These are phyloP conservation scores for Gossypium australe DNA, from an alignment of 345 rosid genomes.

Conservation along the genomic window DNA sequence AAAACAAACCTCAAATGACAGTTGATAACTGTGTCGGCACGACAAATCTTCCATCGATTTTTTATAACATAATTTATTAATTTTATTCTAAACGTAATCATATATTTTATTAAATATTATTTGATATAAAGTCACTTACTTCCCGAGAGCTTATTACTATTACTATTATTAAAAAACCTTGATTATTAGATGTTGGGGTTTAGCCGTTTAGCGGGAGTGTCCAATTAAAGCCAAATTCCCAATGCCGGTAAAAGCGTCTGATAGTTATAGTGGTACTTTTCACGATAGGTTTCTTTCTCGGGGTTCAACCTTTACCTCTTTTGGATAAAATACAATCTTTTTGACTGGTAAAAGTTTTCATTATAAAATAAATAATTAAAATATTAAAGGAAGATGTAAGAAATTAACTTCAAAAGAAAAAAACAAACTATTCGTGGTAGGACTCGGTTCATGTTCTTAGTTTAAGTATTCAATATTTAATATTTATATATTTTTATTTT, in stretches of 20 bases:
- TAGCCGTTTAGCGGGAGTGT: neutral
- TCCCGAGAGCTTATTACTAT: neutral
- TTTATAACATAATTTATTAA: neutral
- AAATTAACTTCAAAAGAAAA: too few relatives aligned
- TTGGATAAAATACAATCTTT: too few relatives aligned
- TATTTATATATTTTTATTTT: too few relatives aligned
- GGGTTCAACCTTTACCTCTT: neutral
- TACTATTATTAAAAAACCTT: neutral
- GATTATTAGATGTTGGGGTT: neutral
- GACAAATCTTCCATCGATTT: neutral
- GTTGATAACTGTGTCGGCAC: neutral
- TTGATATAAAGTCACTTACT: neutral
- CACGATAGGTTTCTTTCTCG: neutral
- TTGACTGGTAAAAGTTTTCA: neutral
- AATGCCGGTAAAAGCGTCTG: neutral
- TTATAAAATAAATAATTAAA: neutral
- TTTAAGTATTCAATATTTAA: too few relatives aligned
- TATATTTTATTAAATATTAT: too few relatives aligned
- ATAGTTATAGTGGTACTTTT: neutral
- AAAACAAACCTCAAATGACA: neutral
- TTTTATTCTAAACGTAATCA: too few relatives aligned
- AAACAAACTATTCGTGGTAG: too few relatives aligned
- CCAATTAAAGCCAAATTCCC: neutral
- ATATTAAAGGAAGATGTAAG: too few relatives aligned
- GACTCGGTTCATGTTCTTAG: too few relatives aligned